A percentile compares a stretch with the other conserved stretches of the same genome.
Evolutionary conservation across 2,329 filamentous ascomycete genomes (phyloP).

Genomic region (Emmonsiellopsis sp.): DNA sequence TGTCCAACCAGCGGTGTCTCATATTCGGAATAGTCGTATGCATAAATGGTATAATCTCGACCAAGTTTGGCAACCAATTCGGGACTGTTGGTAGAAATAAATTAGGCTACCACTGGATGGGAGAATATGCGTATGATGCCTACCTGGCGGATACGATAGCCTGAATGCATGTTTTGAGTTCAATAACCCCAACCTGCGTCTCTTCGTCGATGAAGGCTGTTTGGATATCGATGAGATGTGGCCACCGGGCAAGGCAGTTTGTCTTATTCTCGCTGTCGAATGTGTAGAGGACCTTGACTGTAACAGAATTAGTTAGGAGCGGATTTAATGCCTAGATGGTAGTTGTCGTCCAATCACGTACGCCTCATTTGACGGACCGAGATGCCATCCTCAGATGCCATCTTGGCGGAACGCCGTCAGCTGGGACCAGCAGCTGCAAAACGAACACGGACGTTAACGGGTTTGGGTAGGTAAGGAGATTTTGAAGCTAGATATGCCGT

Average conservation of each 20-base stretch:
- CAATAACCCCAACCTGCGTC: conserved; percentile 75
- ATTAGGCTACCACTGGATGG: conserved; percentile 4
- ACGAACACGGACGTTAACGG: conserved; percentile 1
- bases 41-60: conserved; percentile 91
- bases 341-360: conserved; percentile 35
- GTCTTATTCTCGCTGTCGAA: conserved; percentile 85
- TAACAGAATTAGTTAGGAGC: conserved; percentile 3
- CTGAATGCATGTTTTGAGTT: conserved; percentile 77
- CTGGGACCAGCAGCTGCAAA: background rate
- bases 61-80: conserved; percentile 68
- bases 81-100: conserved; percentile 49
- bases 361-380: conserved; percentile 58
- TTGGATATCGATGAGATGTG: conserved; percentile 69
- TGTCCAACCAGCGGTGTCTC: conserved; percentile 90
- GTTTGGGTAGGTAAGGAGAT: background rate
- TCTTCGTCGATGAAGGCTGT: conserved; percentile 72
- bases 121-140: conserved; percentile 13
- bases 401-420: conserved; percentile 15
- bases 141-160: conserved; percentile 61
- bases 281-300: conserved; percentile 95
- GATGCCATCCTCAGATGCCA: conserved; percentile 43
- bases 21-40: conserved; percentile 91
- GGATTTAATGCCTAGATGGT: background rate
- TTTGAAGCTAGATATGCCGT: background rate
- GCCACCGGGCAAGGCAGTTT: conserved; percentile 80